Evolutionary conservation across 2,329 filamentous ascomycete species (phyloP).

Genomic region (Fusarium aywerte): DNA sequence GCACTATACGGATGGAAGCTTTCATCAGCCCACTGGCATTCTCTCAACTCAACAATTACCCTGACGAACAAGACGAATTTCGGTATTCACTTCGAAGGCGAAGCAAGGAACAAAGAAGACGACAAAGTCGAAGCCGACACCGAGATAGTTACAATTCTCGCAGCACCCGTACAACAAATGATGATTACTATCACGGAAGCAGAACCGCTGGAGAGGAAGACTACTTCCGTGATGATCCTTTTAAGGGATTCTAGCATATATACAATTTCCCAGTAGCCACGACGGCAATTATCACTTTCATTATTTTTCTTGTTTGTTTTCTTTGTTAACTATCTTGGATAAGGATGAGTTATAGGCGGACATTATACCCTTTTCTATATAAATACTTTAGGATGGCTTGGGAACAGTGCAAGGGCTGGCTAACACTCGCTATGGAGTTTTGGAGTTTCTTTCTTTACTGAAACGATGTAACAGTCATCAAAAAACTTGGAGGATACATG

Average conservation of each 20-base stretch:
- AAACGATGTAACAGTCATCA: slow-evolving; percentile 3
- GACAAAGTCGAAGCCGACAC: slow-evolving; percentile 64
- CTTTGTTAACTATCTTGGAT: slow-evolving; percentile 16
- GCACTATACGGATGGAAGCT: slow-evolving; percentile 95
- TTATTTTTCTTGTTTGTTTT: slow-evolving; percentile 33
- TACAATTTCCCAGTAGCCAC: slow-evolving; percentile 7
- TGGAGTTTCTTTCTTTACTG: slow-evolving; percentile 6
- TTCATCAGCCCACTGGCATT: slow-evolving; percentile 78
- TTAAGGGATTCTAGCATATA: slow-evolving; percentile 65
- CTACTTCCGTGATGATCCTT: slow-evolving; percentile 69
- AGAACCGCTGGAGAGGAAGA: slow-evolving; percentile 65
- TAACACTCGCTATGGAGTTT: slow-evolving; percentile 34
- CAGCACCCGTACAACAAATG: slow-evolving; percentile 55
- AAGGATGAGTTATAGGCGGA: slow-evolving; percentile 23
- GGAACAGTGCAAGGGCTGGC: slow-evolving; percentile 3
- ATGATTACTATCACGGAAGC: slow-evolving; percentile 61
- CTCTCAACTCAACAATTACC: slow-evolving; percentile 58
- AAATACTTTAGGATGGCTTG: slow-evolving; percentile 33
- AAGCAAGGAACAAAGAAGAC: slow-evolving; percentile 66
- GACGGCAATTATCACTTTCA: slow-evolving; percentile 13
- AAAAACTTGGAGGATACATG: slow-evolving; percentile 14
- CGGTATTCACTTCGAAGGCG: slow-evolving; percentile 60
- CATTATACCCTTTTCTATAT: slow-evolving; percentile 44
- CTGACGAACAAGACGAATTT: slow-evolving; percentile 63
- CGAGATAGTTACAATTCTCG: slow-evolving; percentile 63